Conservation (phyloP, 1,284 basidiomycete species). For the Caloboletus firmus region DNA sequence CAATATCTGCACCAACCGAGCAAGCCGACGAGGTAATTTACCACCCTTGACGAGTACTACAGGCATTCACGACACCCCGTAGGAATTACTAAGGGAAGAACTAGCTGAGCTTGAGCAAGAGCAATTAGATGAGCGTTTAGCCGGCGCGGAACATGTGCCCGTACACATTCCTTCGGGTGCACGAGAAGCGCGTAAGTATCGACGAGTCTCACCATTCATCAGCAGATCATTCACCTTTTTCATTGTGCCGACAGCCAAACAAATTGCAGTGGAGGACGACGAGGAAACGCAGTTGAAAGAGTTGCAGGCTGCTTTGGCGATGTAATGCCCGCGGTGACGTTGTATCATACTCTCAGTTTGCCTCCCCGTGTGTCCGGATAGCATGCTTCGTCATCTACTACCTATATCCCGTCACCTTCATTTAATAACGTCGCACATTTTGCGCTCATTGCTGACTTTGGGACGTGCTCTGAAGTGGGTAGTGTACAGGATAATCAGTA, state of each 20-base stretch:
- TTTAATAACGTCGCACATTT: slow-evolving; percentile 29
- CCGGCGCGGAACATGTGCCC: slow-evolving; percentile 89
- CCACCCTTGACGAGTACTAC: slow-evolving; percentile 1
- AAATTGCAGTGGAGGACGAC: slow-evolving; percentile 76
- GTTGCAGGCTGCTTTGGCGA: slow-evolving; percentile 89
- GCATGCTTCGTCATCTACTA: slow-evolving; percentile 34
- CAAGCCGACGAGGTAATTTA: slow-evolving; percentile 72
- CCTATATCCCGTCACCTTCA: slow-evolving; percentile 33
- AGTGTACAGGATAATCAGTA: slow-evolving; percentile 40
- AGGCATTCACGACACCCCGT: slow-evolving; percentile 17
- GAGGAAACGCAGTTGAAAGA: slow-evolving; percentile 91
- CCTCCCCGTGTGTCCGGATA: slow-evolving; percentile 11
- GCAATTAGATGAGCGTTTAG: slow-evolving; percentile 84
- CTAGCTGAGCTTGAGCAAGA: slow-evolving; percentile 92
- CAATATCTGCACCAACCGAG: slow-evolving; percentile 81
- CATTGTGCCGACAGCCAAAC: slow-evolving; percentile 16
- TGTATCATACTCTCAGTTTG: slow-evolving; percentile 11
- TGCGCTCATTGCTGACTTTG: slow-evolving; percentile 23
- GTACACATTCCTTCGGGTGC: slow-evolving; percentile 78
- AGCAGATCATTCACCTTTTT: slow-evolving; percentile 5
- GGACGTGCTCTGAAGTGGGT: slow-evolving; percentile 26
- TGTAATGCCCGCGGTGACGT: slow-evolving; percentile 48
- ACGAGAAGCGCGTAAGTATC: slow-evolving; percentile 55
- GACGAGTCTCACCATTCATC: not conserved
- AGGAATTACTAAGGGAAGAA: slow-evolving; percentile 85